Conservation (phyloP, 2,329 filamentous ascomycete genomes). For the Alternaria metachromatica region DNA sequence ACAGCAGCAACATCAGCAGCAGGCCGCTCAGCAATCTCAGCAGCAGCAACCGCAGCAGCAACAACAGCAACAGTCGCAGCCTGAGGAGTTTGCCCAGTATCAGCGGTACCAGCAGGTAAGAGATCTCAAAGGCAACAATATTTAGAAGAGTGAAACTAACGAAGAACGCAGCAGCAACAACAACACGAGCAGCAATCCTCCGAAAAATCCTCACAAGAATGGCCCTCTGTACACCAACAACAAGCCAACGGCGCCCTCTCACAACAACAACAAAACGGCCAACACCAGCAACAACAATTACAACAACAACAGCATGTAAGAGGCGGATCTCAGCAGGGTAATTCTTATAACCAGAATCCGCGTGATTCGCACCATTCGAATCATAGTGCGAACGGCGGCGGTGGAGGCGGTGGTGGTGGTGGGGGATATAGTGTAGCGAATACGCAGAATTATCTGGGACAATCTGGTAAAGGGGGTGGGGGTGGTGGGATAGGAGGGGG, state of each 20-base stretch:
- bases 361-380: slow-evolving; percentile 44
- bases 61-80: slow-evolving; percentile 42
- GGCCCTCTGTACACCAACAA: slow-evolving; percentile 28
- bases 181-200: slow-evolving; percentile 30
- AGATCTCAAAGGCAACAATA: too few species aligned
- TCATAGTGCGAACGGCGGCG: slow-evolving; percentile 33
- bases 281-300: slow-evolving; percentile 7
- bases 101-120: slow-evolving; percentile 48
- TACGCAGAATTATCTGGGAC: slow-evolving; percentile 45
- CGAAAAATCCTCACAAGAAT: slow-evolving; percentile 26
- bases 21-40: slow-evolving; percentile 38
- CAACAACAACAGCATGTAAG: slow-evolving; percentile 1
- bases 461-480: slow-evolving; percentile 22
- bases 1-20: slow-evolving; percentile 48
- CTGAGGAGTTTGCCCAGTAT: slow-evolving; percentile 50
- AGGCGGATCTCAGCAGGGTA: slow-evolving; percentile 16
- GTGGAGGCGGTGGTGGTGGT: slow-evolving; percentile 18
- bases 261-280: slow-evolving; percentile 18
- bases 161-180: slow-evolving; percentile 12
- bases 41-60: slow-evolving; percentile 43
- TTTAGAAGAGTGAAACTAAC: neutral
- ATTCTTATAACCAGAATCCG: slow-evolving; percentile 29
- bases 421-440: slow-evolving; percentile 47
- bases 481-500: neutral
- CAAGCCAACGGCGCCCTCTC: slow-evolving; percentile 15